Base-by-base conservation (phyloP, 202 grass and related monocot species). In the Schoenoplectus tabernaemontani region DNA sequence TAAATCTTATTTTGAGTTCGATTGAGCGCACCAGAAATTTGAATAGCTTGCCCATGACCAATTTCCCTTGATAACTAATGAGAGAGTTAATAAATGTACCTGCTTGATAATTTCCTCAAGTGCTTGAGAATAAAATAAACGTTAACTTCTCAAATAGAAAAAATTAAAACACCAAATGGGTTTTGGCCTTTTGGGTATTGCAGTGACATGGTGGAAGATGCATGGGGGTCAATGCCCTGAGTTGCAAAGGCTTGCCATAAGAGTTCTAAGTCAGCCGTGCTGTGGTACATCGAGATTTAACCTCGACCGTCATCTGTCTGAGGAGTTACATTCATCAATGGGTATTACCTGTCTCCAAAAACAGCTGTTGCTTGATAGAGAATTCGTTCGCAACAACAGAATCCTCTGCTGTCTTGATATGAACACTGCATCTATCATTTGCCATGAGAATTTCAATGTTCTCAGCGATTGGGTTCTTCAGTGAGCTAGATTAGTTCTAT, bases 121-220 rank as follows among this genome's bases (percentile, higher is more conserved):
- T 4, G 2, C 66, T 1, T 70, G 20, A 26, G 37, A 69, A 70
- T 47, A 46, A 38, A 26, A 41, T 16, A 70, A 70, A 41, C 41
- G 37, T 41, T 10, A 8, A 68, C n/a, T 68, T 68, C 19, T 41
- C 15, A 4, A 15, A 62, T 1, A 68, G 24, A 0, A 75, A 13
- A 19, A 54, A 19, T n/a, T 19, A 74, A 3, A 43, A 74, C 26
- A 42, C 60, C n/a, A 24, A 61, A 62, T 78, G 13, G 9, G 20
- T n/a, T n/a, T n/a, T n/a, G n/a, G n/a, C n/a, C n/a, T 46, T 58
- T 9, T 59, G 22, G 37, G 59, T 79, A 67, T 64, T 59, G 64
- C 78, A 97, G 94, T 86, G 19, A 7, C 33, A 38, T 97, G 94
- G 94, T 97, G 94, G 94, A 85, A 30, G n/a, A 54, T 70, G 30